Conservation (phyloP, 441 rosid genomes). For the Geranium incanum region DNA sequence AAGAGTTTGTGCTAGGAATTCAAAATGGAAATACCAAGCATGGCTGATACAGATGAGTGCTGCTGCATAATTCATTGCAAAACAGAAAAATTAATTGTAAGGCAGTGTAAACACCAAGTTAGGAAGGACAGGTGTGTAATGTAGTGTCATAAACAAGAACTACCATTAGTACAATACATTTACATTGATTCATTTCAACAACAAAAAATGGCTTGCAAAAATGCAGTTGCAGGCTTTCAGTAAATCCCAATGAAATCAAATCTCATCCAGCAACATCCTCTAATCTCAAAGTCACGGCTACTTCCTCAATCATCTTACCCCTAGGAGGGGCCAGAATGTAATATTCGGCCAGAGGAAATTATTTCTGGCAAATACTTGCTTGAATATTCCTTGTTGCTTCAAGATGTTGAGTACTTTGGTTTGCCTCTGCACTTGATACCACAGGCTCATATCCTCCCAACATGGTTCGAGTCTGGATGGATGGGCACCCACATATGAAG, state of each 20-base stretch:
- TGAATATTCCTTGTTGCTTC: constrained; percentile 39
- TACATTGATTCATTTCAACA: too few species aligned
- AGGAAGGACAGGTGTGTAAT: constrained; percentile 3
- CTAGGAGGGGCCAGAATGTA: constrained; percentile 54
- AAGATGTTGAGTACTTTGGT: constrained; percentile 52
- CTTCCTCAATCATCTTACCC: constrained; percentile 47
- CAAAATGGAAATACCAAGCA: too few species aligned
- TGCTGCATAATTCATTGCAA: too few species aligned
- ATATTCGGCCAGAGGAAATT: constrained; percentile 44
- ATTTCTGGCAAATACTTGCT: constrained; percentile 48
- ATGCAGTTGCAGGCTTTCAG: constrained; percentile 6
- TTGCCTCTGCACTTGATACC: constrained; percentile 70
- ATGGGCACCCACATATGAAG: constrained; percentile 50
- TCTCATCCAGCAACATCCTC: constrained; percentile 35
- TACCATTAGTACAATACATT: not conserved
- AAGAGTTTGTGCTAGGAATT: not conserved
- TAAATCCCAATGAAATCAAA: not conserved
- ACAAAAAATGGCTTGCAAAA: not conserved
- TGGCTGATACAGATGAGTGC: too few species aligned
- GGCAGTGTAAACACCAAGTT: not conserved
- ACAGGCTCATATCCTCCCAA: constrained; percentile 63
- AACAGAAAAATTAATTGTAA: not conserved
- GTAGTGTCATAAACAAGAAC: constrained; percentile 2
- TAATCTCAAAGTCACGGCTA: constrained; percentile 23
- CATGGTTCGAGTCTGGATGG: constrained; percentile 55